phyloP scores from a whole-genome alignment of 148 eudicot species.

The Nepenthes gracilis region DNA sequence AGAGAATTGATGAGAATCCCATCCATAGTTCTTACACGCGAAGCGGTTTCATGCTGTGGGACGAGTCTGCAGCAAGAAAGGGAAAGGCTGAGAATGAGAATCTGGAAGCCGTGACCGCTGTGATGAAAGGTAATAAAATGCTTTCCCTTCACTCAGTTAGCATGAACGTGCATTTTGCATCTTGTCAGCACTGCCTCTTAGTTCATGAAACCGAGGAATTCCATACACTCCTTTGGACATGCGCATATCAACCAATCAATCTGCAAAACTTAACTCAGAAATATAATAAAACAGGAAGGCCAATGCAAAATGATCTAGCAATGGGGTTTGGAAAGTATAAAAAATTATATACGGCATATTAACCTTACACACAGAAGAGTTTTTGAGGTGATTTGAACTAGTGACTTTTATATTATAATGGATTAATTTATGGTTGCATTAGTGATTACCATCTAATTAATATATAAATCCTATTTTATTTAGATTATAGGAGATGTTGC shows the following conservation, averaged over 20 bases:
- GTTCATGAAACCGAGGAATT: not conserved
- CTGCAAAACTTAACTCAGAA: too few relatives aligned
- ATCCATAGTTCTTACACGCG: conserved; percentile 69
- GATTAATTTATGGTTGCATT: too few relatives aligned
- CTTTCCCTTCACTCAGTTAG: not conserved
- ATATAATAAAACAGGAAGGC: too few relatives aligned
- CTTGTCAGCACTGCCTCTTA: not conserved
- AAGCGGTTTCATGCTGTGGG: conserved; percentile 86
- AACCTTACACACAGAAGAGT: too few relatives aligned
- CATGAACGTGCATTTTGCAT: not conserved
- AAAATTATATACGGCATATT: too few relatives aligned
- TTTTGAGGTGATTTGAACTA: too few relatives aligned
- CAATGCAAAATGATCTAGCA: too few relatives aligned
- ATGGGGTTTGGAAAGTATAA: too few relatives aligned
- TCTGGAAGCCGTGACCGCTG: conserved; percentile 26
- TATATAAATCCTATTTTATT: too few relatives aligned
- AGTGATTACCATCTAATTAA: too few relatives aligned
- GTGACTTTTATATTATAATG: too few relatives aligned
- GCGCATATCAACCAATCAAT: not conserved
- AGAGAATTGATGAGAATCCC: conserved; percentile 56
- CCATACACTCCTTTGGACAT: not conserved
- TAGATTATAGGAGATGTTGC: too few relatives aligned
- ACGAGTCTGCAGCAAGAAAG: conserved; percentile 58
- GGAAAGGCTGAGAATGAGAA: conserved; percentile 93
- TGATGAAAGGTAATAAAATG: conserved; percentile 39